A percentile compares a stretch with the other conserved stretches of the same genome.
phyloP scores from a whole-genome alignment of 2,329 filamentous ascomycete genomes.

The Pseudocercospora cruenta region DNA sequence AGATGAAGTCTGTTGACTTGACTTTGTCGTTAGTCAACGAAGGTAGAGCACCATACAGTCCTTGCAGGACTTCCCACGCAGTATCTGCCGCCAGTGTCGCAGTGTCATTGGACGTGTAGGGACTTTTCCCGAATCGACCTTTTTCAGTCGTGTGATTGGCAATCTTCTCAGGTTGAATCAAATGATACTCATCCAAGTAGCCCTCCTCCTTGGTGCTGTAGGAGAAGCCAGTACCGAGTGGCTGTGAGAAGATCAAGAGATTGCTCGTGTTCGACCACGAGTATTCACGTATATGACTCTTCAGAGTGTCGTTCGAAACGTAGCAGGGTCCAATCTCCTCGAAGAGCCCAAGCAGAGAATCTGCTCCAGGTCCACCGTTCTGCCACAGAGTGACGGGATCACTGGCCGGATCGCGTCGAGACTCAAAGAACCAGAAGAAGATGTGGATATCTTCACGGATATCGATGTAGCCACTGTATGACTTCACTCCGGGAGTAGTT shows the following conservation, averaged over 20 bases:
- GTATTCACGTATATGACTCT: conserved; percentile 53
- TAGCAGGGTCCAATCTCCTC: conserved; percentile 49
- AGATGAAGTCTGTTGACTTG: conserved; percentile 46
- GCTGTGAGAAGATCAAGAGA: conserved; percentile 64
- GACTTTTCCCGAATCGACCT: conserved; percentile 50
- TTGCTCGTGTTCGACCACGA: conserved; percentile 63
- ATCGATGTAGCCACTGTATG: conserved; percentile 49
- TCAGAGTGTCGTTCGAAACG: conserved; percentile 40
- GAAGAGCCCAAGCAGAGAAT: conserved; percentile 63
- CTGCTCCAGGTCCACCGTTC: conserved; percentile 62
- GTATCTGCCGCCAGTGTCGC: conserved; percentile 58
- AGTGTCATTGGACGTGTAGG: conserved; percentile 49
- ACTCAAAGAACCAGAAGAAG: conserved; percentile 69
- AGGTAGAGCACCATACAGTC: conserved; percentile 53
- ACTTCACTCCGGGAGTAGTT: conserved; percentile 55
- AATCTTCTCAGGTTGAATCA: conserved; percentile 35
- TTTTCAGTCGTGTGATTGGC: conserved; percentile 31
- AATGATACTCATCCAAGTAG: conserved; percentile 50
- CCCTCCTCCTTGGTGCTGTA: conserved; percentile 25
- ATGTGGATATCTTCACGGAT: conserved; percentile 47
- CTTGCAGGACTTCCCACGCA: conserved; percentile 59
- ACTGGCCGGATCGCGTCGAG: conserved; percentile 53
- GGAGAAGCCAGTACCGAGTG: conserved; percentile 54
- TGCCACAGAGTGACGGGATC: conserved; percentile 66
- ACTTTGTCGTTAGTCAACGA: conserved; percentile 53